Evolutionary conservation across 352 stramenopile species (phyloP), one percentile per base, ranked within the genome.

Genomic region (Pythium phragmiticola): DNA sequence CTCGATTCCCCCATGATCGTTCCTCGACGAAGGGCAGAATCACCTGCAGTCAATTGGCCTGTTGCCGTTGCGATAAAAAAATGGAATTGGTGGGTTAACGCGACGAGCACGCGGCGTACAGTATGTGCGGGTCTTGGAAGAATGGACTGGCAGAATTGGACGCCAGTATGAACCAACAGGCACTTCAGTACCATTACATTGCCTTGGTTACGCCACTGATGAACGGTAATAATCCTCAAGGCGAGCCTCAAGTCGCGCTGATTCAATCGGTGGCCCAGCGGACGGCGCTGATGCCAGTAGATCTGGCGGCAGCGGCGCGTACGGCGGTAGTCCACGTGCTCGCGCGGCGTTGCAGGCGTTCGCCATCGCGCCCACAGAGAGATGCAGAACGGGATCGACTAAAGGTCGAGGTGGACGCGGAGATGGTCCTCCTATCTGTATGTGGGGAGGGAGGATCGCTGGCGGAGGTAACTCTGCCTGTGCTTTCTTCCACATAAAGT

Each of bases 211-310:
- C 34, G 19, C n/a, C 13, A 53, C 39, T 43, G 63, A 45, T 2
- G 70, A 53, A 17, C 71, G 74, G 63, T 87, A 89, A 64, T 82
- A 89, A 57, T 87, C 80, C 2, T 63, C 69, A 39, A 89, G 63
- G 13, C 80, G 76, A 43, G 83, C 80, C 48, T 86, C 77, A 12
- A 87, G 64, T 53, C 80, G 65, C 23, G 74, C 80, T 2, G 74
- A 72, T 57, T 89, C 77, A 9, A 87, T 70, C 0, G 52, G 63
- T 34, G 76, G 70, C 19, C 77, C 63, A n/a, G 50, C 66, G 17
- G 63, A 57, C 0, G 74, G 60, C n/a, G 28, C 9, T 1, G 68
- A 69, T n/a, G 50, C 17, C 2, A 84, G 66, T 33, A 84, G 49
- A 43, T 83, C 74, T 2, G 16, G 48, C 16, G 77, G 69, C 30